Percentiles rank a stretch among this genome's conserved stretches.
phyloP scores from a whole-genome alignment of 2,329 filamentous ascomycete species.

The Penicillium occitanis region DNA sequence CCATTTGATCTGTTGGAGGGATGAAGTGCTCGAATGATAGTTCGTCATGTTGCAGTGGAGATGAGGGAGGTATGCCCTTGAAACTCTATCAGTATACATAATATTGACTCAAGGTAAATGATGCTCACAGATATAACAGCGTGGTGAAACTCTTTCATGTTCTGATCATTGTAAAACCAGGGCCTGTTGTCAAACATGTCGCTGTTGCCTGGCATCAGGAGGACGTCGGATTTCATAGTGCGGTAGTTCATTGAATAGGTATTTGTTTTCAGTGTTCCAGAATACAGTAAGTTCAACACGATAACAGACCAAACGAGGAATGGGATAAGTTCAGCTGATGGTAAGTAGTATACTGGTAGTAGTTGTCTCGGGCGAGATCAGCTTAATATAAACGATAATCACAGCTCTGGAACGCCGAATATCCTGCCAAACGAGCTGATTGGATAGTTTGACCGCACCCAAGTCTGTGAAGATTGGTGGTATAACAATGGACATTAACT shows the following conservation, averaged over 20 bases:
- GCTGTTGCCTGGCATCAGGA: constrained; percentile 16
- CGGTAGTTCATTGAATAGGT: constrained; percentile 8
- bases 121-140: constrained; percentile 1
- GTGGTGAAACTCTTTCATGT: constrained; percentile 8
- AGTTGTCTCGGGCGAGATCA: constrained; percentile 6
- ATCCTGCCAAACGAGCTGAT: background rate
- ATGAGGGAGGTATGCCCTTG: constrained; percentile 1
- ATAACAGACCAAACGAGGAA: background rate
- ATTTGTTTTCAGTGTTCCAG: background rate
- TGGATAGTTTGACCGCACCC: background rate
- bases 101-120: background rate
- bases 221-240: constrained; percentile 13
- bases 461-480: background rate
- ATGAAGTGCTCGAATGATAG: constrained; percentile 19
- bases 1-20: constrained; percentile 9
- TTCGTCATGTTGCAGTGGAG: constrained; percentile 4
- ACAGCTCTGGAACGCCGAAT: background rate
- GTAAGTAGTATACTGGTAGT: background rate
- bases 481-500: background rate
- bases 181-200: constrained; percentile 2
- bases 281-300: background rate
- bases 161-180: constrained; percentile 16
- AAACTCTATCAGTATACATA: background rate
- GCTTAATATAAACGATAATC: constrained; percentile 15
- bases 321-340: background rate